phyloP scores from a whole-genome alignment of 257 asterid genomes.

The Anisodus tanguticus region DNA sequence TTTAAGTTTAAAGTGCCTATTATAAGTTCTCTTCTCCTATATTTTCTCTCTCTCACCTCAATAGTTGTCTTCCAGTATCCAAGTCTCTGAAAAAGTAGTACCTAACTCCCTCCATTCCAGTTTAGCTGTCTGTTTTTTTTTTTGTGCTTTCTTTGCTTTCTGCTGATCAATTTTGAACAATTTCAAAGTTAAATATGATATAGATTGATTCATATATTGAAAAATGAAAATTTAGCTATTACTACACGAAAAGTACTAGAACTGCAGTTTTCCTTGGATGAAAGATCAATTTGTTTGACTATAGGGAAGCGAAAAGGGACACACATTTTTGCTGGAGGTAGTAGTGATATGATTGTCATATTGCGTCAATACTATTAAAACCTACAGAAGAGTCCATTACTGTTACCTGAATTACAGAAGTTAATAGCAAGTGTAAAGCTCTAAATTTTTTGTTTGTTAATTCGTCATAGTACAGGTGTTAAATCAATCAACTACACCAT shows the following conservation, averaged over 20 bases:
- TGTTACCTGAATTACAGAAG: not conserved
- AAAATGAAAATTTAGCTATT: not conserved
- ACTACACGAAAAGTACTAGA: constrained; percentile 5
- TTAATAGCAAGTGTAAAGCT: not conserved
- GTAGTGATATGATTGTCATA: not conserved
- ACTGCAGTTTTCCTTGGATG: not conserved
- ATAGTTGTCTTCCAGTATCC: not conserved
- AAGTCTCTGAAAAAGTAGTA: not conserved
- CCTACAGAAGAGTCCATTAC: not conserved
- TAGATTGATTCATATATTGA: not conserved
- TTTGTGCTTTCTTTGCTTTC: not conserved
- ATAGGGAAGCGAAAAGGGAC: not conserved
- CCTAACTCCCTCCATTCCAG: not conserved
- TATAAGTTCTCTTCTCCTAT: too few relatives aligned
- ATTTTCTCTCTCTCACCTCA: too few relatives aligned
- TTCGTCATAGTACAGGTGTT: not conserved
- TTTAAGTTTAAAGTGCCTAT: too few relatives aligned
- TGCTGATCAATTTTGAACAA: constrained; percentile 15
- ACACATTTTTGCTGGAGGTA: not conserved
- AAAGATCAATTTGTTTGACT: not conserved
- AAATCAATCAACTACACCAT: not conserved
- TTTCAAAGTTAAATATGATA: not conserved
- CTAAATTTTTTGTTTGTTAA: not conserved
- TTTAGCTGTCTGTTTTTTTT: not conserved
- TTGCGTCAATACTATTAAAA: not conserved